These are phyloP conservation scores for Alternaria postmessia DNA, from an alignment of 2,329 filamentous ascomycete genomes.

Conservation along the genomic window DNA sequence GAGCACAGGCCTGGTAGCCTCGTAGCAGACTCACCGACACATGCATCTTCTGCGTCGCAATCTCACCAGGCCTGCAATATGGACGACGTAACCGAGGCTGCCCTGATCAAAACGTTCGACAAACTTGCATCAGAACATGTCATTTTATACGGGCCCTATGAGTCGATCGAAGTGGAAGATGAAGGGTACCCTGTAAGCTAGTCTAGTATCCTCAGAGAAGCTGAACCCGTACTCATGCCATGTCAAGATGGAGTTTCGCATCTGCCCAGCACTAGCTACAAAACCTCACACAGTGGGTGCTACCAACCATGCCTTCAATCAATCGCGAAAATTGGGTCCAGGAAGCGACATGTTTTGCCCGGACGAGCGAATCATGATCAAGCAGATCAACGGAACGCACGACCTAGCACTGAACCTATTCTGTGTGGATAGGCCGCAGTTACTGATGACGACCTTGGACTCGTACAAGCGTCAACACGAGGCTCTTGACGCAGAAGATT, in stretches of 20 bases:
- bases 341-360: conserved; percentile 55
- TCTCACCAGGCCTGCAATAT: conserved; percentile 10
- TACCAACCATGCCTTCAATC: conserved; percentile 25
- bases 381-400: conserved; percentile 53
- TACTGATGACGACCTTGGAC: conserved; percentile 58
- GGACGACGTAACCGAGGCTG: conserved; percentile 20
- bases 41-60: conserved; percentile 1
- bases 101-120: conserved; percentile 33
- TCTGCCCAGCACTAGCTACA: conserved; percentile 38
- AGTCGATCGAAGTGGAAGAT: conserved; percentile 27
- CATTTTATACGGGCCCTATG: conserved; percentile 36
- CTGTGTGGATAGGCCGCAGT: conserved; percentile 58
- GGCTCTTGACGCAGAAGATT: conserved; percentile 51
- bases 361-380: conserved; percentile 54
- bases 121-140: conserved; percentile 33
- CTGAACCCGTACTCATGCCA: conserved; percentile 3
- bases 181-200: conserved; percentile 39
- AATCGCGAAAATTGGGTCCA: conserved; percentile 40
- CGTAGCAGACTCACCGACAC: conserved; percentile 13
- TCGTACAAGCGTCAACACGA: conserved; percentile 59
- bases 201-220: not conserved
- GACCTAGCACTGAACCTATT: conserved; percentile 60
- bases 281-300: conserved; percentile 43
- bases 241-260: conserved; percentile 42
- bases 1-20: conserved; percentile 15